These are phyloP conservation scores for Moringa oleifera DNA, from an alignment of 345 rosid species.

Conservation along the genomic window DNA sequence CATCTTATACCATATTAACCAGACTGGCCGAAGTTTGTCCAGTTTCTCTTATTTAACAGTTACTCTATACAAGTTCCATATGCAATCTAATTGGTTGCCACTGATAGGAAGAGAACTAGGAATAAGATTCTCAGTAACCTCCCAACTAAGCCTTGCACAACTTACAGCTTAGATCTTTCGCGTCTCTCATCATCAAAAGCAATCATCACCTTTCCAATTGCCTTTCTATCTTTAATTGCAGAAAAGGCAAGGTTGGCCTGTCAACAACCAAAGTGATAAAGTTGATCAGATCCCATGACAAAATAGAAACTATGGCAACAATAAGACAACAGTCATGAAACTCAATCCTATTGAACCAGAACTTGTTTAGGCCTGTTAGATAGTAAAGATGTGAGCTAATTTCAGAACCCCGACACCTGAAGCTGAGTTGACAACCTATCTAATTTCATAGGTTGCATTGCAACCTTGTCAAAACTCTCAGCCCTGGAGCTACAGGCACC, in stretches of 20 bases:
- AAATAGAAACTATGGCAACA: not conserved
- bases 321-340: not conserved
- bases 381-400: not conserved
- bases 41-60: no score
- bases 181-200: constrained; percentile 34
- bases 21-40: no score
- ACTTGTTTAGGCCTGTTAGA: not conserved
- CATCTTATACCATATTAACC: no score
- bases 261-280: constrained; percentile 11
- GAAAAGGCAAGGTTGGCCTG: constrained; percentile 88
- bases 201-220: constrained; percentile 85
- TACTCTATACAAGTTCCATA: no score
- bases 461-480: not conserved
- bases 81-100: no score
- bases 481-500: not conserved
- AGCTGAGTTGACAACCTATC: no score
- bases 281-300: not conserved
- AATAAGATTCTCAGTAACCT: no score
- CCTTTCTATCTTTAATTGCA: constrained; percentile 79
- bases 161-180: constrained; percentile 58
- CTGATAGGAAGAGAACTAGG: no score
- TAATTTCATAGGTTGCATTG: no score
- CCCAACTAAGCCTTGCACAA: not conserved
- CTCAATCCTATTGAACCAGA: not conserved
- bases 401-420: not conserved